Evolutionary conservation across 192 early-diverging fungal species (phyloP), one percentile per base, ranked within the genome.

Genomic region (Coemansia sp.): DNA sequence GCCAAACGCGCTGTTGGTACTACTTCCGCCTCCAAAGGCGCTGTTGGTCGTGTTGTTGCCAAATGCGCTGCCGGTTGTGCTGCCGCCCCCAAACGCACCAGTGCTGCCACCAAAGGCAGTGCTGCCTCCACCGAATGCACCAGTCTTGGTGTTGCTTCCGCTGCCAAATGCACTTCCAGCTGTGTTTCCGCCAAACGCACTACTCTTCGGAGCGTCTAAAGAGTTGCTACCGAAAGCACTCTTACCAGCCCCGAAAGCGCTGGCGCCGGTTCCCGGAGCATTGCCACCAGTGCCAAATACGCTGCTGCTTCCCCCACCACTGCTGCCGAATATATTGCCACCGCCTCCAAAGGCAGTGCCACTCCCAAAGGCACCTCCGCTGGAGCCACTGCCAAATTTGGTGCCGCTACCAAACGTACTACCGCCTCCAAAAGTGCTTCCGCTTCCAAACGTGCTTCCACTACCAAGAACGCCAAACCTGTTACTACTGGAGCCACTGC

Each of bases 401-500:
- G 47, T 50, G 47, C 47, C 47, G 13, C 47, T 50, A 26, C 60
- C 60, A 62, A 62, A 62, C 26, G 43, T 50, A 13, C 47, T 50
- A 12, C 47, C 47, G 23, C 47, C 23, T 23, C 47, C 47, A 53
- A 70, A 64, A 3, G 62, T 35, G 23, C 25, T 16, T 25, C 41
- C 47, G 8, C 47, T 26, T 9, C 57, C 63, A 65, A 65, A 59
- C 58, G 43, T 23, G 20, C 16, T 34, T 28, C 35, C 38, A 7
- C 63, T 38, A 5, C 58, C 58, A 5, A 33, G 13, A n/a, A 12
- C 57, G 9, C 58, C 48, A 33, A 64, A 52, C 31, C 42, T 38
- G 18, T 66, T 72, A 45, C 69, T 55, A 52, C 55, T 74, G 25
- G 55, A 60, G 34, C 83, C 80, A 43, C 87, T 80, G 28, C 75